These are phyloP conservation scores for Rhododendron kiyosumense DNA, from an alignment of 148 eudicot genomes.

Conservation along the genomic window DNA sequence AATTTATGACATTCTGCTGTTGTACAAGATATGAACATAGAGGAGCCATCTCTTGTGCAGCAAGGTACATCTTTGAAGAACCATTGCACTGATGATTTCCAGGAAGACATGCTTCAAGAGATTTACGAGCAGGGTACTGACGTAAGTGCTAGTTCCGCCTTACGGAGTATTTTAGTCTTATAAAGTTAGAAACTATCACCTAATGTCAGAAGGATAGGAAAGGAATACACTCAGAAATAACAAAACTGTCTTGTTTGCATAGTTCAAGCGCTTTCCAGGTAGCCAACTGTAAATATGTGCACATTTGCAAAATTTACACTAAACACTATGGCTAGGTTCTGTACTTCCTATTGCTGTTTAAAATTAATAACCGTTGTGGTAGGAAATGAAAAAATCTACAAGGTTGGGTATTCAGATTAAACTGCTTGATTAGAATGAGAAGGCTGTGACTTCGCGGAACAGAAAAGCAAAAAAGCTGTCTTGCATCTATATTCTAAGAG, in stretches of 20 bases:
- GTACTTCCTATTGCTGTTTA: background rate
- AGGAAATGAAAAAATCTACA: background rate
- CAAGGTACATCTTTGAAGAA: constrained; percentile 29
- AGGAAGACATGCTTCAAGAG: constrained; percentile 50
- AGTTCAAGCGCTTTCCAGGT: background rate
- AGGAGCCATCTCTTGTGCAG: constrained; percentile 27
- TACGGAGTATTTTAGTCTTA: background rate
- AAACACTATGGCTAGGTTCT: background rate
- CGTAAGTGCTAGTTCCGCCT: constrained; percentile 34
- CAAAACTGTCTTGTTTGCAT: background rate
- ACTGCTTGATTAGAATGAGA: background rate
- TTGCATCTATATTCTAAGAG: background rate
- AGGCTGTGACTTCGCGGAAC: background rate
- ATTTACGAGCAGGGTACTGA: constrained; percentile 35
- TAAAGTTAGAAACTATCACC: background rate
- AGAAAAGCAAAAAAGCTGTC: background rate
- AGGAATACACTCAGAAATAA: background rate
- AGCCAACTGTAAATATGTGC: background rate
- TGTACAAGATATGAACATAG: constrained; percentile 35
- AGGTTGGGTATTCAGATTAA: background rate
- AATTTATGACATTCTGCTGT: constrained; percentile 17
- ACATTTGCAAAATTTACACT: background rate
- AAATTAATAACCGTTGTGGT: background rate
- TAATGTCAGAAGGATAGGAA: background rate
- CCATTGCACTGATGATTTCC: constrained; percentile 34